Conservation (phyloP, 345 rosid species). For the Pistacia integerrima region DNA sequence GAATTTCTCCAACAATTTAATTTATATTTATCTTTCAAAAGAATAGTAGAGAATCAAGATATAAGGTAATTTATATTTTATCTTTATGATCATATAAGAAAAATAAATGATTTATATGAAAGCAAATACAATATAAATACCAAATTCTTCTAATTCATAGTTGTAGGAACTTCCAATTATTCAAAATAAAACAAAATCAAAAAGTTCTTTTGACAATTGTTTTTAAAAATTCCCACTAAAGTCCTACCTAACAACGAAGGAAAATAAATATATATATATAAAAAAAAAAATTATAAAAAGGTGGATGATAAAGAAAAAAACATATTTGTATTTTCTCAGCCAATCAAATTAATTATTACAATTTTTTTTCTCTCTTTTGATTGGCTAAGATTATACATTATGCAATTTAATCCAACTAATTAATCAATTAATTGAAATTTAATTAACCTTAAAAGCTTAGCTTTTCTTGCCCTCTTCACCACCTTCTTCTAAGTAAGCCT, state of each 20-base stretch:
- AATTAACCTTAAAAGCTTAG: constrained; percentile 23
- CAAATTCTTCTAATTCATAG: too few relatives aligned
- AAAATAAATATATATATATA: too few relatives aligned
- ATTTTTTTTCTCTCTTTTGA: constrained; percentile 10
- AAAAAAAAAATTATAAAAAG: background rate
- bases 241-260: background rate
- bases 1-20: too few relatives aligned
- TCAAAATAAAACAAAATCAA: too few relatives aligned
- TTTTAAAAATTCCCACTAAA: background rate
- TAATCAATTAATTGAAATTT: background rate
- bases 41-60: too few relatives aligned
- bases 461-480: constrained; percentile 96
- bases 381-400: constrained; percentile 26
- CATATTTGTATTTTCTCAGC: constrained; percentile 5
- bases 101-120: too few relatives aligned
- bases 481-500: constrained; percentile 84
- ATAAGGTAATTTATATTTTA: too few relatives aligned
- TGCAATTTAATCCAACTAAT: background rate
- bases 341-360: constrained; percentile 11
- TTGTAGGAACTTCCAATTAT: too few relatives aligned
- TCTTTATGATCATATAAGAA: too few relatives aligned
- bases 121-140: background rate
- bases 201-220: too few relatives aligned
- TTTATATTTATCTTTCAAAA: too few relatives aligned
- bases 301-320: background rate